A percentile compares a stretch with the other conserved stretches of the same genome.
These are phyloP conservation scores for Chlorella sp. DNA, from an alignment of 139 green algal species.

Conservation along the genomic window DNA sequence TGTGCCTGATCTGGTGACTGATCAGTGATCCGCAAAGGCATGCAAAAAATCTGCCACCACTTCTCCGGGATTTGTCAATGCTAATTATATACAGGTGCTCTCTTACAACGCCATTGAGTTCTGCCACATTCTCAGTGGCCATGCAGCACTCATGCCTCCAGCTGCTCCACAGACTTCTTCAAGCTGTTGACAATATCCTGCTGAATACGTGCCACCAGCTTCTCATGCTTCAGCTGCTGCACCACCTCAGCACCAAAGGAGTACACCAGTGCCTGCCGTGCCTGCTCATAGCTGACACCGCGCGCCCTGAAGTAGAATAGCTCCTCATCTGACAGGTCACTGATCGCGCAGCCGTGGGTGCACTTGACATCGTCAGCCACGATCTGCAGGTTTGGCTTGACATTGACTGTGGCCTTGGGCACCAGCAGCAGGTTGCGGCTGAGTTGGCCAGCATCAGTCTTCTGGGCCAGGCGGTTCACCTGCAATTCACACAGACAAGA, in stretches of 20 bases:
- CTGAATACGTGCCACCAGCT: too few relatives aligned
- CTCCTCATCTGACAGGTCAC: slow-evolving; percentile 94
- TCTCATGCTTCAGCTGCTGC: slow-evolving; percentile 40
- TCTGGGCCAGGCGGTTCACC: slow-evolving; percentile 88
- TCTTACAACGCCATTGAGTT: too few relatives aligned
- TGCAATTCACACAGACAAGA: too few relatives aligned
- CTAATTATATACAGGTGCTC: too few relatives aligned
- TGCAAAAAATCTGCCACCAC: too few relatives aligned
- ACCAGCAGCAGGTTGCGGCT: slow-evolving; percentile 91
- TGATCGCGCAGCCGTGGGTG: slow-evolving; percentile 93
- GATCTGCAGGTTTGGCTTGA: slow-evolving; percentile 98
- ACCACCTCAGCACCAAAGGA: slow-evolving; percentile 86
- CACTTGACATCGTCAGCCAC: slow-evolving; percentile 98
- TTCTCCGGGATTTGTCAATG: too few relatives aligned
- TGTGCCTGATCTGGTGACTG: too few relatives aligned
- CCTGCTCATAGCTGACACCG: slow-evolving; percentile 65
- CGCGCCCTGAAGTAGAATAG: slow-evolving; percentile 96
- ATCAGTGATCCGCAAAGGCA: too few relatives aligned
- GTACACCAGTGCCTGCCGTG: slow-evolving; percentile 77
- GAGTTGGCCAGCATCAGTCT: slow-evolving; percentile 95
- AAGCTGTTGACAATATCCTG: too few relatives aligned
- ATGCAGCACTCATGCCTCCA: too few relatives aligned
- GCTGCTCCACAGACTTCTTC: too few relatives aligned
- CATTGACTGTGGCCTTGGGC: slow-evolving; percentile 89
- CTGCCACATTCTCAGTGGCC: too few relatives aligned